Conservation (phyloP, 129 eudicot species). For the Kitagawia praeruptora region DNA sequence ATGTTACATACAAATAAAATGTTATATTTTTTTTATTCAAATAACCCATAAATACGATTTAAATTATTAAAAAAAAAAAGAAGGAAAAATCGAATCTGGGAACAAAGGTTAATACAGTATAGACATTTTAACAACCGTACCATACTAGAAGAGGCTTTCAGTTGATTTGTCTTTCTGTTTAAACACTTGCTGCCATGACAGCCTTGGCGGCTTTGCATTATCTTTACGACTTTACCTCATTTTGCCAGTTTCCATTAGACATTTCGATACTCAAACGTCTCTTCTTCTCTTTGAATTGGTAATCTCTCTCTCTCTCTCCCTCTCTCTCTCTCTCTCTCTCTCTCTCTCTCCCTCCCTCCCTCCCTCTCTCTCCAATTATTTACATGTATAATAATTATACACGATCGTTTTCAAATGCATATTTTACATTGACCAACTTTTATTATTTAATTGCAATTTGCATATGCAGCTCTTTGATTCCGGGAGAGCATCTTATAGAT, state of each 20-base stretch:
- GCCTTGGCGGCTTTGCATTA: constrained; percentile 1
- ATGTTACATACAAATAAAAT: too few relatives aligned
- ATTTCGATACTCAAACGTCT: background rate
- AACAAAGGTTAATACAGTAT: too few relatives aligned
- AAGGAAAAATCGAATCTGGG: too few relatives aligned
- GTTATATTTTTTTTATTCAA: too few relatives aligned
- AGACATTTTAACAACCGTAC: too few relatives aligned
- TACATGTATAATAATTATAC: background rate
- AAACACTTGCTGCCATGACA: background rate
- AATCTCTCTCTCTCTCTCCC: background rate
- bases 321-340: too few relatives aligned
- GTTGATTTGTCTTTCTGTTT: background rate
- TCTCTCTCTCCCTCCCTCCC: constrained; percentile 1
- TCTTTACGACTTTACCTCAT: too few relatives aligned
- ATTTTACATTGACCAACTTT: background rate
- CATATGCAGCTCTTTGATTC: background rate
- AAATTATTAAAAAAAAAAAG: too few relatives aligned
- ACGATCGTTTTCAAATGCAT: background rate
- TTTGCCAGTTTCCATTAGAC: background rate
- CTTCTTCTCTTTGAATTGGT: background rate
- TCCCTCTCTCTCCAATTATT: constrained; percentile 7
- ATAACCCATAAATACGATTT: too few relatives aligned
- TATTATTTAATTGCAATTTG: background rate
- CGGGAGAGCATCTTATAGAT: background rate
- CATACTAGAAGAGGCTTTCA: background rate